Base-by-base conservation (phyloP, 306 rosid genomes). In the Castanea mollissima region DNA sequence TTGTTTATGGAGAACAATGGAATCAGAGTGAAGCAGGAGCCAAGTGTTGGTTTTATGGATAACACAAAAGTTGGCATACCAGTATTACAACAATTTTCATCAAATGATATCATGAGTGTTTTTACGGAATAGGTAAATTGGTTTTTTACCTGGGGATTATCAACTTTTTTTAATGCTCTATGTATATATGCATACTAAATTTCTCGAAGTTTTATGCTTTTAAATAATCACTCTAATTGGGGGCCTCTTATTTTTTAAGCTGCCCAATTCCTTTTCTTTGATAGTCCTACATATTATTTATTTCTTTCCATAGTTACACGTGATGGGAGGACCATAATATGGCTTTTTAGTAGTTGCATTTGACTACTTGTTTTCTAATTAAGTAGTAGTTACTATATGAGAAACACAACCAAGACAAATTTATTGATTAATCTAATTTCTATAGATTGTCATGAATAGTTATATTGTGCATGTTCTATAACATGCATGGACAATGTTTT, bases 101-200 rank as follows among this genome's bases (percentile, higher is more conserved):
- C 87, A 35, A 72, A 77, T 65, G 89, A 85, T 77, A 82, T 81
- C 85, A 82, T 62, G 80, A 83, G 88, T 56, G 78, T 73, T 67
- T 86, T 86, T 79, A 63, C 82, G 51, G 85, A 91, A 81, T 87
- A 85, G 97, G 94, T 90, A 85, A 83, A 62, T 55, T 23, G 35
- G 21, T 79, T 29, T 68, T 79, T 34, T 68, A 3, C 19, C 9
- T 15, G 49, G 44, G 27, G 69, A 60, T 76, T 51, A 5, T 69
- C 27, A 21, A 34, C 51, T 14, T 65, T 21, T 21, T 59, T n/a
- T 64, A 32, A 2, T 74, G 76, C 70, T 75, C n/a, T 83, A 20
- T 72, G n/a, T 78, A 80, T 55, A 41, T 20, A 29, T 67, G 78
- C 74, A 31, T 86, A 41, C 25, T 29, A 69, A 71, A 67, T 78